Evolutionary conservation across 257 asterid genomes (phyloP).

Genomic region (Echites panduratus): DNA sequence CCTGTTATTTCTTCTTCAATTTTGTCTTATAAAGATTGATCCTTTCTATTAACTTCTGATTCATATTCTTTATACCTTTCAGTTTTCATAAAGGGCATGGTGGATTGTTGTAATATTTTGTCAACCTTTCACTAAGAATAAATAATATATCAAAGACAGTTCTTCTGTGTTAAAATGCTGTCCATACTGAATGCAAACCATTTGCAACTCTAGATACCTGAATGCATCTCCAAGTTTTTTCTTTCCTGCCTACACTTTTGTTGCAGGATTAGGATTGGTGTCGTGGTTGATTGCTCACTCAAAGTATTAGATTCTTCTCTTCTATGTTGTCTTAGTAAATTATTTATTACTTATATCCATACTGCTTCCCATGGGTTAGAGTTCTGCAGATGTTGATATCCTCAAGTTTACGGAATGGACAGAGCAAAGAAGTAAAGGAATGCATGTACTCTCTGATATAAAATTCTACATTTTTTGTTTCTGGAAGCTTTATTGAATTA

Average conservation of each 20-base stretch:
- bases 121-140: neutral
- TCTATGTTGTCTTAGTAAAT: neutral
- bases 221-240: neutral
- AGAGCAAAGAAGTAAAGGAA: neutral
- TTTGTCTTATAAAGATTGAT: neutral
- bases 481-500: neutral
- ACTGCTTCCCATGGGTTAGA: neutral
- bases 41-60: neutral
- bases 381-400: neutral
- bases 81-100: neutral
- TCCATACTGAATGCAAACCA: neutral
- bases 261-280: neutral
- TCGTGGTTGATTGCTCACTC: neutral
- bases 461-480: neutral
- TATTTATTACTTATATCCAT: neutral
- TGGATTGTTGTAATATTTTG: neutral
- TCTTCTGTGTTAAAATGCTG: neutral
- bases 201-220: neutral
- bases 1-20: neutral
- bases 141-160: neutral
- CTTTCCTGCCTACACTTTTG: neutral
- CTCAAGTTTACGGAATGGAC: neutral
- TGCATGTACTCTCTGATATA: neutral
- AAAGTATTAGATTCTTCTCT: neutral
- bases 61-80: neutral